Base-by-base conservation (phyloP, 495 filamentous ascomycete genomes). In the Alectoria sarmentosa region DNA sequence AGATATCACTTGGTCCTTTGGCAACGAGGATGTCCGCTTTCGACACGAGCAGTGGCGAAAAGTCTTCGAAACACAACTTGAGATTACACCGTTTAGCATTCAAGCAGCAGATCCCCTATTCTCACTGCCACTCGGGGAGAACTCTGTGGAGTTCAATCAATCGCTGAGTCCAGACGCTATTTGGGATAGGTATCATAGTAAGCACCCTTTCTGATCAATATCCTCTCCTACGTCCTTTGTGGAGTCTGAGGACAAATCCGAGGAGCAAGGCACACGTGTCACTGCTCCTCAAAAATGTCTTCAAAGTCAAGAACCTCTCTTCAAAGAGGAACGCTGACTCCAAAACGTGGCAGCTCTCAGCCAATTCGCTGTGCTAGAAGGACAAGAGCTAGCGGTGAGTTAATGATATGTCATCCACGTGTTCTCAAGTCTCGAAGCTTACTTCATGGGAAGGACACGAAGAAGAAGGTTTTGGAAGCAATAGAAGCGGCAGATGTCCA, bases 291-390 rank as follows among this genome's bases (percentile, higher is more conserved):
- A 17, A 39, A 60, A 0, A 39, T 15, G 17, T 41, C 23, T 41
- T 41, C 36, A 41, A n/a, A 28, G 9, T 38, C 23, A 36, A 41
- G 26, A 19, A 26, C 26, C 9, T 7, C 1, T 39, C 36, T 26
- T 4, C 7, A 26, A 17, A 42, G 26, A 60, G 14, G 6, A 28
- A 41, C 10, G 26, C 19, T 60, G 23, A 60, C 19, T 60, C 36
- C 21, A n/a, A n/a, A 13, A 30, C 13, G 52, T 2, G 8, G 30
- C 34, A 55, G 52, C 85, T 17, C 71, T 88, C 36, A 87, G 82
- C 58, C 84, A 88, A 61, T 81, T 88, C 62, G 80, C 81, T 7
- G 77, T 83, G 46, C 67, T 85, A 32, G 69, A 80, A 56, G 82
- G 73, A 4, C 74, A 78, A 62, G 76, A 80, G 44, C 76, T 78